Percentiles rank a stretch among this genome's conserved stretches.
These are phyloP conservation scores for Cupressus sempervirens DNA, from an alignment of 75 land plant species.

Conservation along the genomic window DNA sequence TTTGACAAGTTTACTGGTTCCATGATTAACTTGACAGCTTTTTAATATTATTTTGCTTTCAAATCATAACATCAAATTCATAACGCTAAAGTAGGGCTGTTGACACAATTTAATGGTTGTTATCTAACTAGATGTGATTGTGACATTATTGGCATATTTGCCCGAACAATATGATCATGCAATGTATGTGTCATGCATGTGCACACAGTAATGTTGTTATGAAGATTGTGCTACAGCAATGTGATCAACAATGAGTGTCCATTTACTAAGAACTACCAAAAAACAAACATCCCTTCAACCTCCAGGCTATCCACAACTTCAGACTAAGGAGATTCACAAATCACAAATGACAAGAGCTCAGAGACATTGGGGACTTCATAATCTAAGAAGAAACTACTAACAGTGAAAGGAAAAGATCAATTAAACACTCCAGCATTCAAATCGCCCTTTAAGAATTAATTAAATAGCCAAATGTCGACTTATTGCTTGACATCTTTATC, in stretches of 20 bases:
- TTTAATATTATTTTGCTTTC: no score
- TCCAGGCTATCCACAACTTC: no score
- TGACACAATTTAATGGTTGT: no score
- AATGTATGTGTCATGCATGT: neutral
- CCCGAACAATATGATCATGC: neutral
- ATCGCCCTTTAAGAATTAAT: neutral
- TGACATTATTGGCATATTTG: no score
- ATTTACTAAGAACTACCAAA: neutral
- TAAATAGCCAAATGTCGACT: neutral
- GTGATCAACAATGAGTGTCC: neutral
- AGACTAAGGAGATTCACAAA: neutral
- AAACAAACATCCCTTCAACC: neutral
- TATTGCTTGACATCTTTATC: slow-evolving; percentile 57
- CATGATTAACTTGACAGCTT: no score
- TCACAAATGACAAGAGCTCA: neutral
- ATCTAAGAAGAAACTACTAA: neutral
- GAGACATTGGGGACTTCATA: neutral
- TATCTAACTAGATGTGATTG: no score
- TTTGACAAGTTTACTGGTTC: no score
- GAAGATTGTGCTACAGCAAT: neutral
- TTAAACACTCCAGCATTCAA: neutral
- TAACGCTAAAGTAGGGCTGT: no score
- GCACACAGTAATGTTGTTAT: neutral
- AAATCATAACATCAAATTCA: no score
- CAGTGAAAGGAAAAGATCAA: neutral